phyloP scores from a whole-genome alignment of 805 yeast species.

The Suhomyces pyralidae region DNA sequence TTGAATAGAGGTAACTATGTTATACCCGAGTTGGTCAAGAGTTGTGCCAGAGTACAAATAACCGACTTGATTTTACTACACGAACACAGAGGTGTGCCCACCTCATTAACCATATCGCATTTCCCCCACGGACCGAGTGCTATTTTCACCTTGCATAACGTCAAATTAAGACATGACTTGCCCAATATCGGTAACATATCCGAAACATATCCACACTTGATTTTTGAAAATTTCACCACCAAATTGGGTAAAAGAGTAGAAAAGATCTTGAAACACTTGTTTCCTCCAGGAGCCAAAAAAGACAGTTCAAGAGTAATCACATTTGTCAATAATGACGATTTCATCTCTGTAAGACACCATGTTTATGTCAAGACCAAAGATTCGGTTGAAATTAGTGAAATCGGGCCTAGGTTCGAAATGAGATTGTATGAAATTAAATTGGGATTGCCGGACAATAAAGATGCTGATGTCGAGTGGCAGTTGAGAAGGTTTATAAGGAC shows the following conservation, averaged over 20 bases:
- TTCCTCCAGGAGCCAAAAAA: slow-evolving; percentile 95
- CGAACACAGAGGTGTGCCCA: slow-evolving; percentile 98
- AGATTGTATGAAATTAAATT: slow-evolving; percentile 80
- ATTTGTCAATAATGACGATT: slow-evolving; percentile 87
- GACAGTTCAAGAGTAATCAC: slow-evolving; percentile 91
- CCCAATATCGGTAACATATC: slow-evolving; percentile 81
- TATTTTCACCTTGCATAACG: slow-evolving; percentile 90
- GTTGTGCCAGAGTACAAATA: slow-evolving; percentile 76
- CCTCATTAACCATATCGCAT: slow-evolving; percentile 87
- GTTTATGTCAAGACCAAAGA: slow-evolving; percentile 87
- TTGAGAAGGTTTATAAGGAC: slow-evolving; percentile 90
- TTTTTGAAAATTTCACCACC: slow-evolving; percentile 85
- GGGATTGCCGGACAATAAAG: slow-evolving; percentile 92
- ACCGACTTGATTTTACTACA: slow-evolving; percentile 85
- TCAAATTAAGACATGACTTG: slow-evolving; percentile 89
- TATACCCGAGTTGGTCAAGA: slow-evolving; percentile 77
- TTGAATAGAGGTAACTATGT: slow-evolving; percentile 92
- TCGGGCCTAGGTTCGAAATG: slow-evolving; percentile 99
- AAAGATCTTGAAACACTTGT: slow-evolving; percentile 77
- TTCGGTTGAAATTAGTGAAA: slow-evolving; percentile 87
- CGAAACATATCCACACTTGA: slow-evolving; percentile 90
- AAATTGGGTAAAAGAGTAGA: slow-evolving; percentile 80
- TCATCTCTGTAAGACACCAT: slow-evolving; percentile 92
- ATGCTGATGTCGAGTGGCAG: slow-evolving; percentile 98
- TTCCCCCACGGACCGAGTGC: slow-evolving; percentile 99